Evolutionary conservation across 495 filamentous ascomycete genomes (phyloP).

Genomic region (Neurospora sp.): DNA sequence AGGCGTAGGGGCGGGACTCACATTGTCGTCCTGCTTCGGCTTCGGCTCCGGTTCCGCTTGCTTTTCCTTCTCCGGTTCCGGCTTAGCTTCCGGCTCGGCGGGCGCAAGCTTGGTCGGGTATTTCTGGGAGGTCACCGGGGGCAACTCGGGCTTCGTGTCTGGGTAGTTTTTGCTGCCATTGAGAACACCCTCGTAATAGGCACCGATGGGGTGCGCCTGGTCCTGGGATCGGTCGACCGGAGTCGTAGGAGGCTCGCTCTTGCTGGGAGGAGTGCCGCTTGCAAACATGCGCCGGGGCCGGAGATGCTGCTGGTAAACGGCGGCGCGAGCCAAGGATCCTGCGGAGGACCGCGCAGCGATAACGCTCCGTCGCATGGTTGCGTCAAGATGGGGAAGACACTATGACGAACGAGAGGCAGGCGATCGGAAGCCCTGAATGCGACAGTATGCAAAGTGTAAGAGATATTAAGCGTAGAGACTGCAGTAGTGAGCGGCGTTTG

Average conservation of each 20-base stretch:
- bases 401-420: neutral
- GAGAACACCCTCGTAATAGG: conserved; percentile 39
- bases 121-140: conserved; percentile 14
- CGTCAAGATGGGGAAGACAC: neutral
- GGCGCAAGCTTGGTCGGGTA: conserved; percentile 5
- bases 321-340: conserved; percentile 13
- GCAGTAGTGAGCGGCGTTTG: neutral
- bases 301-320: conserved; percentile 7
- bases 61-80: conserved; percentile 17
- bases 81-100: conserved; percentile 8
- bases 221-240: conserved; percentile 11
- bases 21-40: conserved; percentile 5
- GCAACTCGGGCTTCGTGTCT: conserved; percentile 15
- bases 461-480: neutral
- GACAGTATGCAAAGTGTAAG: neutral
- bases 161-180: conserved; percentile 29
- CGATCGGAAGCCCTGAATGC: neutral
- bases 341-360: conserved; percentile 15
- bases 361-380: conserved; percentile 18
- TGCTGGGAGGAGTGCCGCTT: neutral
- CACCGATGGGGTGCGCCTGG: conserved; percentile 27
- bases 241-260: conserved; percentile 8
- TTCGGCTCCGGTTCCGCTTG: conserved; percentile 16
- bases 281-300: conserved; percentile 16
- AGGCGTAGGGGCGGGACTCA: neutral